These are phyloP conservation scores for Phialemonium atrogriseum DNA, from an alignment of 2,329 filamentous ascomycete species.

Conservation along the genomic window DNA sequence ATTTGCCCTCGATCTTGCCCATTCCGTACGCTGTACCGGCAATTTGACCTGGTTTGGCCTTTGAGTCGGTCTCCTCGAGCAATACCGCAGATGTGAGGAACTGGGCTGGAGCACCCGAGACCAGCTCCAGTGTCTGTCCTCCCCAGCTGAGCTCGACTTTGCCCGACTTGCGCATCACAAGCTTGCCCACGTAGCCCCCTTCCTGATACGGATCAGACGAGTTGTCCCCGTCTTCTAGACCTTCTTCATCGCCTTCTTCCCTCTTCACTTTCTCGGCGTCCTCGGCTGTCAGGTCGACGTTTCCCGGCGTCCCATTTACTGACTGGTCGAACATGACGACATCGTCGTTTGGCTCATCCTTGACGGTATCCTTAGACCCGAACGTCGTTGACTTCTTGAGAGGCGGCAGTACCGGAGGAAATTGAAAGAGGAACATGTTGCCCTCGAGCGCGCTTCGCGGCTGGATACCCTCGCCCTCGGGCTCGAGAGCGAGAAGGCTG, in stretches of 20 bases:
- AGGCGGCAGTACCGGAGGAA: conserved; percentile 53
- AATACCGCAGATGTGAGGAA: conserved; percentile 53
- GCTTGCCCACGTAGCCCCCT: conserved; percentile 51
- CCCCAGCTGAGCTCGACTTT: conserved; percentile 57
- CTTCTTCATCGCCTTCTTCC: conserved; percentile 17
- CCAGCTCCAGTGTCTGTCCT: conserved; percentile 46
- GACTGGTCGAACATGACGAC: conserved; percentile 29
- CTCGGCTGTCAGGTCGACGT: conserved; percentile 34
- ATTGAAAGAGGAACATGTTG: conserved; percentile 55
- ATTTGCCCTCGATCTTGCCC: conserved; percentile 55
- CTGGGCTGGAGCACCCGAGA: conserved; percentile 38
- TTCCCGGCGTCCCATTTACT: conserved; percentile 11
- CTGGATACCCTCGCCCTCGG: conserved; percentile 4
- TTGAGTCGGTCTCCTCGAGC: conserved; percentile 48
- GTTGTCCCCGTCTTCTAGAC: conserved; percentile 17
- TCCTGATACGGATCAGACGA: conserved; percentile 29
- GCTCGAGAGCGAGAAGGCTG: conserved; percentile 17
- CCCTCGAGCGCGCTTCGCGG: conserved; percentile 32
- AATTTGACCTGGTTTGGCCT: conserved; percentile 30
- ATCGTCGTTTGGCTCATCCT: conserved; percentile 29
- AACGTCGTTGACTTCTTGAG: conserved; percentile 24
- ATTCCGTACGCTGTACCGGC: conserved; percentile 49
- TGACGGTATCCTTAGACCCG: conserved; percentile 19
- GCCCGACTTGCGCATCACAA: conserved; percentile 53
- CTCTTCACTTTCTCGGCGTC: conserved; percentile 14